Evolutionary conservation across 306 rosid species (phyloP).

Genomic region (Trifolium repens): DNA sequence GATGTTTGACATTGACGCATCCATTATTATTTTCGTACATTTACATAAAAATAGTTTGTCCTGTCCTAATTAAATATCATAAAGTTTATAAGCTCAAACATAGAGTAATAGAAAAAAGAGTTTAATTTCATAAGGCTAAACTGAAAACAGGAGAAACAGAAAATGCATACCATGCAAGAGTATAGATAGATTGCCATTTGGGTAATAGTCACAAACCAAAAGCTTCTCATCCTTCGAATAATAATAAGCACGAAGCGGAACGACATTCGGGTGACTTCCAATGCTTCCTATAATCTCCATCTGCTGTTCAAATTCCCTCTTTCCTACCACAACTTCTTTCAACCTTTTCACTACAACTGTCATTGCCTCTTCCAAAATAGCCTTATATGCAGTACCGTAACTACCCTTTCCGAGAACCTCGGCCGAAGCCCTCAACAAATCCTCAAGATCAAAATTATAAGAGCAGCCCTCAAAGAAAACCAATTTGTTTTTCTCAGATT

Average conservation of each 20-base stretch:
- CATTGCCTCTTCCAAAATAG: conserved; percentile 79
- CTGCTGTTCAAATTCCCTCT: conserved; percentile 82
- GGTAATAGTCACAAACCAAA: conserved; percentile 71
- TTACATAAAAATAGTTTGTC: background rate
- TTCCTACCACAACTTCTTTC: conserved; percentile 80
- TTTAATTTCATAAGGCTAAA: background rate
- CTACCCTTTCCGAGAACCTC: conserved; percentile 92
- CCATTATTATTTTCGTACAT: background rate
- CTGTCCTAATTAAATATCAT: no score
- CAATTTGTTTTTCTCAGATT: conserved; percentile 80
- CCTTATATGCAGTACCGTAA: conserved; percentile 89
- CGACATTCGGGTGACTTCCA: conserved; percentile 68
- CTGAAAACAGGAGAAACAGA: conserved; percentile 24
- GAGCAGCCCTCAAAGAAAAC: conserved; percentile 87
- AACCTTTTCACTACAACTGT: conserved; percentile 88
- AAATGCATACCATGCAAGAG: conserved; percentile 72
- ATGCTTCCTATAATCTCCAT: conserved; percentile 79
- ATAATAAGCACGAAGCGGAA: conserved; percentile 88
- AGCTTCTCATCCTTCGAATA: conserved; percentile 93
- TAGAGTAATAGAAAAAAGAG: background rate
- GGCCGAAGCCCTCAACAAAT: conserved; percentile 84
- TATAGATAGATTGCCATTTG: conserved; percentile 72
- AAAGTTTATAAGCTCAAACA: conserved; percentile 21
- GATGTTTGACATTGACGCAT: no score
- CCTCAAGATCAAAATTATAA: conserved; percentile 86